Conservation (phyloP, 2,329 filamentous ascomycete species). For the Fusarium sp. region DNA sequence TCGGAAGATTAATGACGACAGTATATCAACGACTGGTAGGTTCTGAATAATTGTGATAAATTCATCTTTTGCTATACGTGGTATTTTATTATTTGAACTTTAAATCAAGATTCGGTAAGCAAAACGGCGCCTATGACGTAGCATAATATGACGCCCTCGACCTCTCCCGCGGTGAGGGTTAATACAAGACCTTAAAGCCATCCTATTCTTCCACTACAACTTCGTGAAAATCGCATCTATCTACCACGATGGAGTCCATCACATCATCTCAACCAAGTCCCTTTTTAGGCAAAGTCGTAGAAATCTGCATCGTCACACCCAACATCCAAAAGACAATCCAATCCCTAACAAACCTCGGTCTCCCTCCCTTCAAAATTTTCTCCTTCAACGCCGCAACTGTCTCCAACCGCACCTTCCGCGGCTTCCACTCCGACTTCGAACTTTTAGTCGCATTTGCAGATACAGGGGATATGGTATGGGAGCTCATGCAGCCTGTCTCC, state of each 20-base stretch:
- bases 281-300: background rate
- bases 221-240: background rate
- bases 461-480: background rate
- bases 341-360: background rate
- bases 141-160: background rate
- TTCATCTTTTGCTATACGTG: too few relatives aligned
- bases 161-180: background rate
- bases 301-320: background rate
- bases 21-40: too few relatives aligned
- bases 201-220: background rate
- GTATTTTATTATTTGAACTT: fast-evolving
- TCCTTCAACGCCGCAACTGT: background rate
- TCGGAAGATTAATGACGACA: too few relatives aligned
- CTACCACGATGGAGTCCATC: background rate
- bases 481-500: slow-evolving; percentile 5
- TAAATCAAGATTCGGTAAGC: too few relatives aligned
- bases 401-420: background rate
- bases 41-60: too few relatives aligned
- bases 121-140: background rate
- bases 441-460: background rate
- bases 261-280: background rate
- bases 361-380: background rate
- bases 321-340: background rate
- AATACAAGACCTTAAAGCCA: too few relatives aligned
- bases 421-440: background rate